A percentile compares a stretch with the other conserved stretches of the same genome.
Evolutionary conservation across 257 asterid species (phyloP).

Genomic region (Rehmannia glutinosa): DNA sequence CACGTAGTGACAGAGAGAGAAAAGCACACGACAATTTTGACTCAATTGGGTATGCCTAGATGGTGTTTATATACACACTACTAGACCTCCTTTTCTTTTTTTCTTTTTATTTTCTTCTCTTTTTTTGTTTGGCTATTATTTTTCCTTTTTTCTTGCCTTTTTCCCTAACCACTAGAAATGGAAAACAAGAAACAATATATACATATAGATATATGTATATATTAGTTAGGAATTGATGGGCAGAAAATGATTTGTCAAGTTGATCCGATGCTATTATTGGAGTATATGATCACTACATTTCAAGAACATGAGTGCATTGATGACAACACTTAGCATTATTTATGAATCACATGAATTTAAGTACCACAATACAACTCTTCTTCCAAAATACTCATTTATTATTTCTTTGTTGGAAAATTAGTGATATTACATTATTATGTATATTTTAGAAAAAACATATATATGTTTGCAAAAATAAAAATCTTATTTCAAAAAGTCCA

Average conservation of each 20-base stretch:
- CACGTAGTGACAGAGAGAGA: background rate
- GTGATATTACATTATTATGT: too few species aligned
- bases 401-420: too few species aligned
- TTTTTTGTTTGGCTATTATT: background rate
- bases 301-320: slow-evolving; percentile 8
- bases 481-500: too few species aligned
- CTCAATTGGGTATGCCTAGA: background rate
- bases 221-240: background rate
- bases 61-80: background rate
- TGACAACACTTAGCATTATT: slow-evolving; percentile 25
- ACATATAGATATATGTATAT: too few species aligned
- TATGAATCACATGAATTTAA: too few species aligned
- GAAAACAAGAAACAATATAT: slow-evolving; percentile 9
- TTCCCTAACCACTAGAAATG: slow-evolving; percentile 21
- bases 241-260: slow-evolving; percentile 21
- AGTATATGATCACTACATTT: background rate
- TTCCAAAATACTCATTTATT: too few species aligned
- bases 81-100: background rate
- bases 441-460: too few species aligned
- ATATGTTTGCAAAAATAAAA: too few species aligned
- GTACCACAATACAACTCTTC: too few species aligned
- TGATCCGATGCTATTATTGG: background rate
- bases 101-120: background rate
- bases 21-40: background rate
- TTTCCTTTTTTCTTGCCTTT: background rate